Conservation (phyloP, 257 asterid species). For the Solanum corneliomulleri region DNA sequence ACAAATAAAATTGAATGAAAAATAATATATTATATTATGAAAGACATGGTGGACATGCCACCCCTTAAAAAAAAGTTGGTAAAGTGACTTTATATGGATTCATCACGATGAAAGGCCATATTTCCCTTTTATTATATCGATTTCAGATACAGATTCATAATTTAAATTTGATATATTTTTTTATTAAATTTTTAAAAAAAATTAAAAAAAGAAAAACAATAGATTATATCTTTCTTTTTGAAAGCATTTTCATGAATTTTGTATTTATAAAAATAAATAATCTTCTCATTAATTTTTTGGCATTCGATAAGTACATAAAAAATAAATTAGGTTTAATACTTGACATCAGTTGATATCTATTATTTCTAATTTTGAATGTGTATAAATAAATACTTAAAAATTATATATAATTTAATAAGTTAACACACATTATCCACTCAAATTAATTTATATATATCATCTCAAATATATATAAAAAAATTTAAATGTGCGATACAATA, state of each 20-base stretch:
- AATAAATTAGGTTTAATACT: accelerated
- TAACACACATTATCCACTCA: background rate
- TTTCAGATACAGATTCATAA: background rate
- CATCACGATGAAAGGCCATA: background rate
- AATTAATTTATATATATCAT: too few species aligned
- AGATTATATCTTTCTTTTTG: background rate
- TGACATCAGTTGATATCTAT: background rate
- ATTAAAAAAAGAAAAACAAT: too few species aligned
- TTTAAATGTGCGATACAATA: background rate
- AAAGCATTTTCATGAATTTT: too few species aligned
- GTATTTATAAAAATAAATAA: too few species aligned
- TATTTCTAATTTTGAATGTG: too few species aligned
- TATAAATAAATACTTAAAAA: too few species aligned
- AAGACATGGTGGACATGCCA: constrained; percentile 1
- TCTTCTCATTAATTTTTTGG: background rate
- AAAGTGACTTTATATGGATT: background rate
- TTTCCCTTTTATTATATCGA: background rate
- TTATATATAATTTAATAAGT: too few species aligned
- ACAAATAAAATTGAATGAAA: background rate
- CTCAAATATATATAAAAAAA: too few species aligned
- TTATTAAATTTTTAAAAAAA: too few species aligned
- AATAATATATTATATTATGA: background rate
- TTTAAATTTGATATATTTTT: background rate
- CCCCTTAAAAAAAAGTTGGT: background rate
- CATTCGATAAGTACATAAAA: background rate